A percentile compares a stretch with the other conserved stretches of the same genome.
Evolutionary conservation across 2,329 filamentous ascomycete species (phyloP).

Genomic region (Capronia coronata): DNA sequence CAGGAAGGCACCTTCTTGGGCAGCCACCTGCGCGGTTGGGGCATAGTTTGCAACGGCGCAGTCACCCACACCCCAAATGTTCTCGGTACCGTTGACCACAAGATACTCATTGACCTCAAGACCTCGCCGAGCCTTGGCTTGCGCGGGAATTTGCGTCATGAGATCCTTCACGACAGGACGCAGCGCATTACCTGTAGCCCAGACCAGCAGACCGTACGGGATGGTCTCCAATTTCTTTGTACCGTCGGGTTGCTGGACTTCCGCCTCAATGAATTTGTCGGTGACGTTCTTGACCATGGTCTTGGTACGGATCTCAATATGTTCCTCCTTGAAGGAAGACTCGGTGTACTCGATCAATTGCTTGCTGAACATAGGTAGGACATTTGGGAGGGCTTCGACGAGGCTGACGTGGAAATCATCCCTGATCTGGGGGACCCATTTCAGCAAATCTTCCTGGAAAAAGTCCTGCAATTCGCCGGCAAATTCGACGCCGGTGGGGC

Average conservation of each 20-base stretch:
- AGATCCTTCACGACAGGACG: conserved; percentile 85
- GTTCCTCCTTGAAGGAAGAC: conserved; percentile 97
- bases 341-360: conserved; percentile 99
- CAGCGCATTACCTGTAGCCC: conserved; percentile 94
- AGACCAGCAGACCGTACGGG: conserved; percentile 92
- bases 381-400: conserved; percentile 92
- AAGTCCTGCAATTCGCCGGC: conserved; percentile 98
- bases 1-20: conserved; percentile 92
- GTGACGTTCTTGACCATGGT: conserved; percentile 98
- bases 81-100: conserved; percentile 91
- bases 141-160: conserved; percentile 83
- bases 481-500: conserved; percentile 95
- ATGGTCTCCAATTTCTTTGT: conserved; percentile 74
- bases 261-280: conserved; percentile 85
- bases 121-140: conserved; percentile 90
- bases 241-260: conserved; percentile 73
- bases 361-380: conserved; percentile 97
- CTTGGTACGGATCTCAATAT: conserved; percentile 95
- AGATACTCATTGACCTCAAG: conserved; percentile 98
- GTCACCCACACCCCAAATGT: conserved; percentile 97
- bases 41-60: conserved; percentile 97
- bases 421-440: conserved; percentile 92
- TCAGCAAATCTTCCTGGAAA: conserved; percentile 96
- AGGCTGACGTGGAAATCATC: conserved; percentile 95
- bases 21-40: conserved; percentile 91